phyloP scores from a whole-genome alignment of 2,329 filamentous ascomycete species.

The Ustulina deusta region DNA sequence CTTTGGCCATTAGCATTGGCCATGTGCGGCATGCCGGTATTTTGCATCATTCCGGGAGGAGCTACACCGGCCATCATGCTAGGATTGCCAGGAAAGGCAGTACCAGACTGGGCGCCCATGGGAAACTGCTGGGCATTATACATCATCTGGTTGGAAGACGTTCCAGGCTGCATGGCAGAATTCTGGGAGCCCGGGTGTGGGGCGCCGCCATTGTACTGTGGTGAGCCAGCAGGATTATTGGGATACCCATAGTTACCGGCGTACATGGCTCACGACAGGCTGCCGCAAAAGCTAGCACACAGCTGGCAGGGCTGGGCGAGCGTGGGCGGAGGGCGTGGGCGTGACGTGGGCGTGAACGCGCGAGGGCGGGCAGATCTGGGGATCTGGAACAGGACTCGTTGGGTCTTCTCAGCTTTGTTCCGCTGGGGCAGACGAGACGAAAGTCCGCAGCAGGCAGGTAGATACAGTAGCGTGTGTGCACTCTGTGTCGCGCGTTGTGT shows the following conservation, averaged over 20 bases:
- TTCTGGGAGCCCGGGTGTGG: conserved; percentile 59
- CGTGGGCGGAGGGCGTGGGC: conserved; percentile 37
- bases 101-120: conserved; percentile 61
- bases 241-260: conserved; percentile 66
- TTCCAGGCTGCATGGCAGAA: conserved; percentile 60
- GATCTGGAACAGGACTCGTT: conserved; percentile 49
- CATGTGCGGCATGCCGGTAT: conserved; percentile 70
- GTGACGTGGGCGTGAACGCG: conserved; percentile 35
- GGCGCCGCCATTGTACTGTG: conserved; percentile 61
- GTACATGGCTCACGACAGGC: conserved; percentile 63
- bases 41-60: conserved; percentile 73
- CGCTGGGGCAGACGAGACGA: conserved; percentile 42
- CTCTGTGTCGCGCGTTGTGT: conserved; percentile 48
- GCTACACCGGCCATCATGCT: conserved; percentile 68
- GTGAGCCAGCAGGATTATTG: conserved; percentile 61
- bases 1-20: conserved; percentile 67
- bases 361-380: conserved; percentile 44
- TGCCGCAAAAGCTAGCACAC: conserved; percentile 46
- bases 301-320: conserved; percentile 50
- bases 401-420: conserved; percentile 45
- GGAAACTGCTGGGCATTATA: conserved; percentile 70
- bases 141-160: conserved; percentile 62
- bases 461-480: conserved; percentile 28
- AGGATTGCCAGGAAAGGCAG: conserved; percentile 62
- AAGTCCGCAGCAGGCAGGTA: conserved; percentile 36